Evolutionary conservation across 768 basidiomycete genomes (phyloP).

Genomic region (Suillus ampliporus): DNA sequence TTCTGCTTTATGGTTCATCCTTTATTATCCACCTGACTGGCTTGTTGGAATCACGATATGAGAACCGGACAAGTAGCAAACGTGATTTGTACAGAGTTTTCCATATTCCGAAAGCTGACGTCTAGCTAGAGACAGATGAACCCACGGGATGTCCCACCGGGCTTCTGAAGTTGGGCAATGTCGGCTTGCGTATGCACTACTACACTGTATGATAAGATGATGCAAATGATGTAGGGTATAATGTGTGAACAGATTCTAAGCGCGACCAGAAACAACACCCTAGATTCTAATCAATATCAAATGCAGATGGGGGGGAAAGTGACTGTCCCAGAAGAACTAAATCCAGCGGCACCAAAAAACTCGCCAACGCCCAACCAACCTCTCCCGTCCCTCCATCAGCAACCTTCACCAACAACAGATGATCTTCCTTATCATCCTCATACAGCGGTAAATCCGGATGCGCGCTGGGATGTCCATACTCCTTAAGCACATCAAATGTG

Average conservation of each 20-base stretch:
- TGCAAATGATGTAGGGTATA: neutral
- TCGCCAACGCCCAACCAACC: conserved; percentile 83
- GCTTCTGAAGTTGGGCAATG: no score
- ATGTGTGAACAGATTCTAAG: neutral
- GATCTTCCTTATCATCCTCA: conserved; percentile 79
- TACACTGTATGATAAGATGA: conserved; percentile 3
- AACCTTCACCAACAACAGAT: conserved; percentile 71
- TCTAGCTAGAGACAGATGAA: no score
- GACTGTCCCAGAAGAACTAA: conserved; percentile 13
- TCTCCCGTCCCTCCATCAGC: conserved; percentile 36
- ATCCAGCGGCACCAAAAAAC: conserved; percentile 72
- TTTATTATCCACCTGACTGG: no score
- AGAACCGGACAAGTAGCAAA: no score
- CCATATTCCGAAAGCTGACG: no score
- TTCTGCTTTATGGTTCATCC: no score
- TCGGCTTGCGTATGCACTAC: neutral
- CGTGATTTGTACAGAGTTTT: no score
- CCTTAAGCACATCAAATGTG: conserved; percentile 69
- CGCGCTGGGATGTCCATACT: conserved; percentile 78
- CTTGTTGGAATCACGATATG: no score
- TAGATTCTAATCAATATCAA: neutral
- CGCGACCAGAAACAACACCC: neutral
- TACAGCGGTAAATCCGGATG: conserved; percentile 76
- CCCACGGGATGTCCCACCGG: no score
- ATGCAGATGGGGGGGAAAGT: neutral